Evolutionary conservation across 768 basidiomycete genomes (phyloP).

Genomic region (Lepiota subincarnata): DNA sequence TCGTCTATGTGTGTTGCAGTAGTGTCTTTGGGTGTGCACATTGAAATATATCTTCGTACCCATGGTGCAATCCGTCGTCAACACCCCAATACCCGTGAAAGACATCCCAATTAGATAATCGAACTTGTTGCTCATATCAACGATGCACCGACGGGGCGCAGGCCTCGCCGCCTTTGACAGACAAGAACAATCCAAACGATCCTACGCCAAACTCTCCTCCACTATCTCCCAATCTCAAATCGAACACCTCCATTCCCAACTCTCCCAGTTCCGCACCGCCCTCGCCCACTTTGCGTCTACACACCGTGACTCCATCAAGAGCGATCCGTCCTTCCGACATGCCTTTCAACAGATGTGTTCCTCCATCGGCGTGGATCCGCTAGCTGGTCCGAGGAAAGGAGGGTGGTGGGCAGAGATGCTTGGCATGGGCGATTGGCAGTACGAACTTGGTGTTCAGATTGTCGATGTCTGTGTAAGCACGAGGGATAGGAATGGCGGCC

Average conservation of each 20-base stretch:
- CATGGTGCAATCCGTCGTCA: no score
- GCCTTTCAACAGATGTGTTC: conserved; percentile 96
- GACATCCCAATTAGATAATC: not conserved
- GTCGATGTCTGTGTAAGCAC: conserved; percentile 90
- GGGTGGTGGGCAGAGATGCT: conserved; percentile 93
- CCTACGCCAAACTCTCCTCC: conserved; percentile 78
- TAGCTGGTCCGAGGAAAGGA: conserved; percentile 79
- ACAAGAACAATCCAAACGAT: conserved; percentile 76
- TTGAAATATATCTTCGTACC: no score
- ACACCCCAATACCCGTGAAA: not conserved
- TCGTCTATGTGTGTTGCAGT: no score
- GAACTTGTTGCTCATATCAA: no score
- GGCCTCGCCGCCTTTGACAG: conserved; percentile 88
- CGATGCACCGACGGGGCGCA: conserved; percentile 77
- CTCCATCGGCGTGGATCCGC: conserved; percentile 90
- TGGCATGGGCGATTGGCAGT: conserved; percentile 90
- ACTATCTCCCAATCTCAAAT: conserved; percentile 76
- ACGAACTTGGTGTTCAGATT: conserved; percentile 93
- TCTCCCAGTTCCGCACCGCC: conserved; percentile 78
- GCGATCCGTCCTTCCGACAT: conserved; percentile 83
- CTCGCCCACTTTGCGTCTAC: conserved; percentile 76
- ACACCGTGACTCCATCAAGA: conserved; percentile 80
- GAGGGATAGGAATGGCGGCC: conserved; percentile 84
- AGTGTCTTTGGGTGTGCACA: no score
- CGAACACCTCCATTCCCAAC: conserved; percentile 73